Base-by-base conservation (phyloP, 1,284 basidiomycete species). In the Malassezia vespertilionis region DNA sequence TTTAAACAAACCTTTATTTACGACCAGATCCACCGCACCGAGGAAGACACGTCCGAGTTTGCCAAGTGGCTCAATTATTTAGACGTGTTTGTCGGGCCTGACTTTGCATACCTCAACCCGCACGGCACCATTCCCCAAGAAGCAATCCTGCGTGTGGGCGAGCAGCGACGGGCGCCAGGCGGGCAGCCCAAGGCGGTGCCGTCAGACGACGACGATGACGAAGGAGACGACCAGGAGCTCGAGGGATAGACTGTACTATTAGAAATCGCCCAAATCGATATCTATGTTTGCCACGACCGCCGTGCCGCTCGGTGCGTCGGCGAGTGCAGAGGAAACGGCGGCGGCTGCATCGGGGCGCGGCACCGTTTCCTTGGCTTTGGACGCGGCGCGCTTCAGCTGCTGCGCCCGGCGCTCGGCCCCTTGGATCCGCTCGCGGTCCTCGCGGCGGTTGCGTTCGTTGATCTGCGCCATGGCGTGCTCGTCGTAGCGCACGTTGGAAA, bases 361-460 rank as follows among this genome's bases (percentile, higher is more conserved):
- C 22, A 18, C 18, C 10, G 38, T 27, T n/a, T 40, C 35, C 20
- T 10, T 18, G 22, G 17, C 30, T 20, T 26, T 31, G 15, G 17
- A 17, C 30, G 72, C 72, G 1, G 60, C 65, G 68, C 80, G 81
- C 41, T 82, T 77, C 53, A 82, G 80, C 56, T 82, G 81, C 7
- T 78, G 73, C 52, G 82, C 63, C 36, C 61, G 63, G 1, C 80
- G 65, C 72, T 90, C 87, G 0, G 85, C 83, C 55, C 79, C 80
- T 39, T 83, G 76, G 52, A 88, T 80, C 1, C 79, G 77, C 59
- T 87, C 86, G 52, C 80, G 63, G 51, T 90, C 91, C 36, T 82
- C 80, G 57, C 78, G 79, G 33, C 85, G 78, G 69, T 95, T 91
- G 41, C 86, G 79, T 72, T 89, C 86, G 68, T 90, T 91, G 51